Conservation (phyloP, 192 early-diverging fungal genomes). For the Mortierella claussenii region DNA sequence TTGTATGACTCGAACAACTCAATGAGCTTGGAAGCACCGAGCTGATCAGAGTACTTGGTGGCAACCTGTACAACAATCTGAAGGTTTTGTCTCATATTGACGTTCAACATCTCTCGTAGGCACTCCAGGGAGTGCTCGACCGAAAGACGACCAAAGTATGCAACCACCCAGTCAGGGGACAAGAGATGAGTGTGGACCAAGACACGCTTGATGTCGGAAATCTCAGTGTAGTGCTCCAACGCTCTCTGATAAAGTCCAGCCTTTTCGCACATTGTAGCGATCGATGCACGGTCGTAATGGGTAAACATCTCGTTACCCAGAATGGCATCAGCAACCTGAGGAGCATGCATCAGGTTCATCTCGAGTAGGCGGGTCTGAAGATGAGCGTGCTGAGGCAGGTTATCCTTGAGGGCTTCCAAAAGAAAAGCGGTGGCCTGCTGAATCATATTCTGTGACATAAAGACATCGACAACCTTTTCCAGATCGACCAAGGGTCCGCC, state of each 20-base stretch:
- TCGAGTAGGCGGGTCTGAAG: constrained; percentile 96
- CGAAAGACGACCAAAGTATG: constrained; percentile 95
- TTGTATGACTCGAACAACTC: constrained; percentile 92
- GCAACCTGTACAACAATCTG: constrained; percentile 96
- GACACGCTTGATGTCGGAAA: constrained; percentile 95
- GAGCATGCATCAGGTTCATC: constrained; percentile 97
- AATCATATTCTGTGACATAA: constrained; percentile 90
- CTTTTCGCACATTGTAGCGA: constrained; percentile 96
- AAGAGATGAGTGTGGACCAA: constrained; percentile 90
- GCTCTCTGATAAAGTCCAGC: constrained; percentile 96
- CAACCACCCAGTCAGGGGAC: constrained; percentile 90
- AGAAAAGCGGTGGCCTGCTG: constrained; percentile 98
- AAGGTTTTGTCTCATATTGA: constrained; percentile 94
- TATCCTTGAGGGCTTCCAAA: constrained; percentile 94
- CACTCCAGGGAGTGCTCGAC: constrained; percentile 98
- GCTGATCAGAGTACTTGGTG: constrained; percentile 96
- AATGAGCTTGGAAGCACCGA: constrained; percentile 89
- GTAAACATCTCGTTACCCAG: constrained; percentile 95
- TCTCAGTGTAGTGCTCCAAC: constrained; percentile 96
- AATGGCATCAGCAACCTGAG: constrained; percentile 99
- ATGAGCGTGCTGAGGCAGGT: constrained; percentile 89
- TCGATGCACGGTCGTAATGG: constrained; percentile 92
- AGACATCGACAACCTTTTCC: constrained; percentile 93
- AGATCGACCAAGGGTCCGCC: constrained; percentile 83
- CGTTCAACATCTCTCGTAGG: constrained; percentile 91